Evolutionary conservation across 768 basidiomycete species (phyloP).

Genomic region (Termitomyces sp.): DNA sequence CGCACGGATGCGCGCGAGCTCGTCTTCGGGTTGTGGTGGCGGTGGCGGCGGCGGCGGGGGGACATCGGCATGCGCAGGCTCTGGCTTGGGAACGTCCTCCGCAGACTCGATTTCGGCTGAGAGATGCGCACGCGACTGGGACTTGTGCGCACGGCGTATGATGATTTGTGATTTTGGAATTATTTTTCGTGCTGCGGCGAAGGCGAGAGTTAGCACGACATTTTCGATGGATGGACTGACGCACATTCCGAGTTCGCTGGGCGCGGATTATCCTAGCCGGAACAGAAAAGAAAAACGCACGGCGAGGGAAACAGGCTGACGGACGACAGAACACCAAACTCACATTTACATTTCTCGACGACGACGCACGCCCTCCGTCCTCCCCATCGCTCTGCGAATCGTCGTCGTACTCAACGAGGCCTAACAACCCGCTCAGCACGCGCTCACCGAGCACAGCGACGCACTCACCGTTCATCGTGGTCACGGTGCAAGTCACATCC

Average conservation of each 20-base stretch:
- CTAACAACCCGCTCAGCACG: conserved; percentile 23
- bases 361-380: conserved; percentile 25
- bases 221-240: too few species aligned
- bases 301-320: conserved; percentile 58
- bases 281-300: conserved; percentile 51
- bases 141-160: conserved; percentile 53
- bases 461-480: conserved; percentile 5
- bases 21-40: too few species aligned
- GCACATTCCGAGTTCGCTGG: neutral
- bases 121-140: conserved; percentile 45
- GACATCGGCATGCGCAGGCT: too few species aligned
- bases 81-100: too few species aligned
- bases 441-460: conserved; percentile 8
- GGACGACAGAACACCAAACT: conserved; percentile 43
- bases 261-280: conserved; percentile 61
- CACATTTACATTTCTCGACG: conserved; percentile 42
- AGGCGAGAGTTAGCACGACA: too few species aligned
- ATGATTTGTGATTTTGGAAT: conserved; percentile 58
- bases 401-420: conserved; percentile 61
- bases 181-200: conserved; percentile 33
- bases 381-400: conserved; percentile 62
- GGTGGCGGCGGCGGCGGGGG: too few species aligned
- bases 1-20: conserved; percentile 49
- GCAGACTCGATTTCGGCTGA: conserved; percentile 40
- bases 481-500: conserved; percentile 10